Evolutionary conservation across 225 moss, liverwort and hornwort species (phyloP).

Genomic region (Physcomitrellopsis africana): DNA sequence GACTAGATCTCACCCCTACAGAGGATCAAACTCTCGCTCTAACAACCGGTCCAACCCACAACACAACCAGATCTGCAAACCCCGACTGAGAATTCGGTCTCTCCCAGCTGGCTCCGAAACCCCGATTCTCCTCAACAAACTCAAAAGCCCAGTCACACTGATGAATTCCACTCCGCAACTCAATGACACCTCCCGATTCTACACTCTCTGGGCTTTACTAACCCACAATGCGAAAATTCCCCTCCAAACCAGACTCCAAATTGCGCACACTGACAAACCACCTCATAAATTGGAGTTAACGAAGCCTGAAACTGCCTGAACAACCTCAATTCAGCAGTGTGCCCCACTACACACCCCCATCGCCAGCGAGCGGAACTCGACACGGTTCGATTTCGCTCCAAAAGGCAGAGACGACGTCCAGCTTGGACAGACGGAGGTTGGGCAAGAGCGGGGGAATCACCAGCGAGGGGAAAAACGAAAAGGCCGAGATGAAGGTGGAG

Average conservation of each 20-base stretch:
- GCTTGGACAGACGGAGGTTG: no score
- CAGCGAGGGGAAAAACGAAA: not conserved
- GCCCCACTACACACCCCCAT: slow-evolving; percentile 18
- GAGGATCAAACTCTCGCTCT: not conserved
- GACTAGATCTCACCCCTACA: slow-evolving; percentile 36
- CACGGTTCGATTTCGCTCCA: no score
- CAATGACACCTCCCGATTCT: slow-evolving; percentile 18
- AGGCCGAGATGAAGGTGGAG: not conserved
- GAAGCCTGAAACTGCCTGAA: not conserved
- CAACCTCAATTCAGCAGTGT: slow-evolving; percentile 26
- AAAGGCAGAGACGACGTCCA: no score
- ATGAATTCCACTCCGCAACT: slow-evolving; percentile 21
- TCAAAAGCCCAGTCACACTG: not conserved
- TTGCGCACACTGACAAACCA: not conserved
- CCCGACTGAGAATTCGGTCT: not conserved
- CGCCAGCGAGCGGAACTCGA: slow-evolving; percentile 26
- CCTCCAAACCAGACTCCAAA: slow-evolving; percentile 4
- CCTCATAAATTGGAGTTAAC: not conserved
- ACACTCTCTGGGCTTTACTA: slow-evolving; percentile 12
- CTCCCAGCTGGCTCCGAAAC: not conserved
- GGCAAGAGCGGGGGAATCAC: no score
- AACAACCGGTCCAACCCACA: slow-evolving; percentile 6
- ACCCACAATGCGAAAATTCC: slow-evolving; percentile 25
- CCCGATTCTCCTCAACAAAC: slow-evolving; percentile 17
- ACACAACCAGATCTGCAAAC: slow-evolving; percentile 36